These are phyloP conservation scores for Colletotrichum incanum DNA, from an alignment of 2,329 filamentous ascomycete species.

Conservation along the genomic window DNA sequence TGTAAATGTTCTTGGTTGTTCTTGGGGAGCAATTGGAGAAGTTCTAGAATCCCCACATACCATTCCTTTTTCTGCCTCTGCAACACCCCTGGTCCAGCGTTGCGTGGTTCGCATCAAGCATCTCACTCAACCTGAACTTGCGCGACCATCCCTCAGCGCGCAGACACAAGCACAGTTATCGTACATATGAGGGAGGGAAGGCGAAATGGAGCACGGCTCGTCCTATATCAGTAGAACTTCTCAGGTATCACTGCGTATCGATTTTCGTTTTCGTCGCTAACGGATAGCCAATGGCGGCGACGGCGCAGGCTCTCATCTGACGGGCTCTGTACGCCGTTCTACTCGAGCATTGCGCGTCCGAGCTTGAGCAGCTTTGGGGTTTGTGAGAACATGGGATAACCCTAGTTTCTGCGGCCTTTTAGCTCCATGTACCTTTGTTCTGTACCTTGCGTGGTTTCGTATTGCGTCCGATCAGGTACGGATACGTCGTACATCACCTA, in stretches of 20 bases:
- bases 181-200: conserved; percentile 9
- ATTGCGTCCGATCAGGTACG: conserved; percentile 6
- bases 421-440: conserved; percentile 4
- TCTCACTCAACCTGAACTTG: conserved; percentile 15
- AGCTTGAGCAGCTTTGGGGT: conserved; percentile 1
- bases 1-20: neutral
- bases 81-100: conserved; percentile 2
- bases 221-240: neutral
- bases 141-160: conserved; percentile 3
- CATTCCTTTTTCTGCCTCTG: neutral
- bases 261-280: conserved; percentile 33
- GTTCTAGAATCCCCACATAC: conserved; percentile 25
- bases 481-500: conserved; percentile 5
- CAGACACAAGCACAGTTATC: conserved; percentile 16
- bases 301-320: conserved; percentile 17
- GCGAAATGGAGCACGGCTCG: neutral
- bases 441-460: neutral
- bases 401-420: neutral
- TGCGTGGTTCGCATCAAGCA: conserved; percentile 2
- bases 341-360: neutral
- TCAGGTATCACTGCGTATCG: neutral
- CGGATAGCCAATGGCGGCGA: conserved; percentile 10
- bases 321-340: conserved; percentile 20
- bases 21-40: conserved; percentile 24
- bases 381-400: neutral